Evolutionary conservation across 139 green algal species (phyloP), one percentile per base, ranked within the genome.

Genomic region (Desmodesmus armatus): DNA sequence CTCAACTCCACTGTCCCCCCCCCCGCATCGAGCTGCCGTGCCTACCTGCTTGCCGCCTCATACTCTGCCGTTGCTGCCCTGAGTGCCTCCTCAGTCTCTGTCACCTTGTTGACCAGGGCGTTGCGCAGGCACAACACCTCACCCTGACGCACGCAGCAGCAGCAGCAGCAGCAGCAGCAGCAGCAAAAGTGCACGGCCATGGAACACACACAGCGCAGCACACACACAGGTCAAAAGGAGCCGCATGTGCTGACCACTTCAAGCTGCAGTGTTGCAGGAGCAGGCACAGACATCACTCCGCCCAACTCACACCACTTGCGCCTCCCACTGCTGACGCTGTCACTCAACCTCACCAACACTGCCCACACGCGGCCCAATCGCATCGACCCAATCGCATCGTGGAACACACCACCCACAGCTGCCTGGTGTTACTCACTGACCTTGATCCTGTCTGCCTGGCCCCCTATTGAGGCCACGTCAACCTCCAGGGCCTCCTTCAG

Each of bases 401-500:
- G 7, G 47, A 55, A 55, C 47, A 55, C 13, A n/a, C n/a, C n/a
- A n/a, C 47, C 7, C 13, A 55, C 47, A 55, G 47, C 47, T 21
- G 47, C 47, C 7, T 13, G 9, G 13, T 7, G 47, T 21, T 55
- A 55, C 13, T 55, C 13, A 40, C 79, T 5, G 29, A 85, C 79
- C 79, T 85, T 85, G 27, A 86, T 86, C 39, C 60, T 79, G 67
- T 86, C 80, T 47, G 80, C 80, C 9, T 86, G 80, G 31, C 67
- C 80, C 27, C 80, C 80, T 47, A 75, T 80, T 35, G 67, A 35
- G 39, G 65, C 65, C 35, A 86, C 72, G 80, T 87, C 82, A 41
- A 33, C 71, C 25, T 87, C 82, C 82, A 87, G n/a, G 4, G 40
- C 82, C 33, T 82, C 82, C 53, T 72, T 71, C 49, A 87, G 41